Conservation (phyloP, 306 rosid species). For the Lathyrus aphaca region DNA sequence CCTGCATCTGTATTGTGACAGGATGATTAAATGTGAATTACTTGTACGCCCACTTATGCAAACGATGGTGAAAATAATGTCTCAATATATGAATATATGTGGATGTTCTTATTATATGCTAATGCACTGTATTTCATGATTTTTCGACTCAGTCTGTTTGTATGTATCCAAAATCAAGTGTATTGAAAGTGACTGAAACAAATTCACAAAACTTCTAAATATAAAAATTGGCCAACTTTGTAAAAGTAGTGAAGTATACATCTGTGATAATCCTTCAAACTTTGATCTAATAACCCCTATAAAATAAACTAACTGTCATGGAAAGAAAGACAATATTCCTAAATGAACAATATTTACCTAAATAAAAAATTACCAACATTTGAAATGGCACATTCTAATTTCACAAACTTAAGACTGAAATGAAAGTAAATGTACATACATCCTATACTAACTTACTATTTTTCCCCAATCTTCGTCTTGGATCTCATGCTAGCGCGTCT, state of each 20-base stretch:
- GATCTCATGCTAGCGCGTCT: constrained; percentile 81
- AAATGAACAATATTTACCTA: constrained; percentile 31
- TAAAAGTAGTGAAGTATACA: constrained; percentile 50
- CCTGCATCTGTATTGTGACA: no score
- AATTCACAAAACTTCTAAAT: neutral
- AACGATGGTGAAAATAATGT: no score
- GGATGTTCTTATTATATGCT: no score
- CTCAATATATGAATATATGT: no score
- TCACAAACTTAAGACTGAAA: constrained; percentile 41
- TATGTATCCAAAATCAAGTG: neutral
- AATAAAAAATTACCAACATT: constrained; percentile 32
- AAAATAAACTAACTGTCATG: neutral
- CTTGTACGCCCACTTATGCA: no score
- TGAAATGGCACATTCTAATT: constrained; percentile 53
- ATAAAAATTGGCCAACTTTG: constrained; percentile 24
- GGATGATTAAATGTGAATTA: no score
- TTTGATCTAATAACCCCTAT: constrained; percentile 18
- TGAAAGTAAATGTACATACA: constrained; percentile 51
- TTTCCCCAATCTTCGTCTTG: constrained; percentile 44
- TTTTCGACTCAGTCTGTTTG: neutral
- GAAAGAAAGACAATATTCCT: constrained; percentile 13
- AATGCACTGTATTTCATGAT: no score
- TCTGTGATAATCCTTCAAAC: constrained; percentile 24
- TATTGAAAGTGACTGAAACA: constrained; percentile 1
- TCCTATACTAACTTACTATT: constrained; percentile 50